Evolutionary conservation across 2,329 filamentous ascomycete species (phyloP).

Genomic region (Epichloe glyceriae): DNA sequence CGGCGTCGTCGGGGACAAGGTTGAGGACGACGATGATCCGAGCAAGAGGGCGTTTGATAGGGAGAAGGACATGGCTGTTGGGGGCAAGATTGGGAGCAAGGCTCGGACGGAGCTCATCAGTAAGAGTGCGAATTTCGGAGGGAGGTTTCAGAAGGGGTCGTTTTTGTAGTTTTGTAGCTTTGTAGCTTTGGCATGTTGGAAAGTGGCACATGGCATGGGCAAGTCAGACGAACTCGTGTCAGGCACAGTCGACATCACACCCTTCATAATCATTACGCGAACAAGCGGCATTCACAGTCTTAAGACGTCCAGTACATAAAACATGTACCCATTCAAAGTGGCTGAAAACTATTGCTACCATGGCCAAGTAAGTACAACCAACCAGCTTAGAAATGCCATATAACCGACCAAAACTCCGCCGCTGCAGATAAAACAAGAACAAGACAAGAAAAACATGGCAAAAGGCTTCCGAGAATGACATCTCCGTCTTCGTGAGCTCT

Average conservation of each 20-base stretch:
- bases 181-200: too few species aligned
- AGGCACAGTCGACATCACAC: too few species aligned
- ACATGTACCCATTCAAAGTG: background rate
- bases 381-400: conserved; percentile 15
- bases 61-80: conserved; percentile 84
- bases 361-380: conserved; percentile 8
- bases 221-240: too few species aligned
- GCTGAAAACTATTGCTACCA: background rate
- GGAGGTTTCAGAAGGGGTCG: conserved; percentile 67
- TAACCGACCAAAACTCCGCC: conserved; percentile 20
- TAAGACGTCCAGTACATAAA: too few species aligned
- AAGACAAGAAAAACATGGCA: conserved; percentile 8
- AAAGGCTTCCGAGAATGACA: conserved; percentile 12
- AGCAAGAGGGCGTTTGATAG: conserved; percentile 79
- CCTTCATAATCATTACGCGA: too few species aligned
- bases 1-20: conserved; percentile 31
- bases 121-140: conserved; percentile 69
- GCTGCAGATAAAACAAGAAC: conserved; percentile 14
- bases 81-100: conserved; percentile 55
- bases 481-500: conserved; percentile 9
- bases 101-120: conserved; percentile 69
- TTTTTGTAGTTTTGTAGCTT: conserved; percentile 24
- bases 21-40: conserved; percentile 70
- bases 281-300: too few species aligned
- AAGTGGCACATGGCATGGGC: too few species aligned